Conservation (phyloP, 2,329 filamentous ascomycete species). For the Aureobasidium namibiae region DNA sequence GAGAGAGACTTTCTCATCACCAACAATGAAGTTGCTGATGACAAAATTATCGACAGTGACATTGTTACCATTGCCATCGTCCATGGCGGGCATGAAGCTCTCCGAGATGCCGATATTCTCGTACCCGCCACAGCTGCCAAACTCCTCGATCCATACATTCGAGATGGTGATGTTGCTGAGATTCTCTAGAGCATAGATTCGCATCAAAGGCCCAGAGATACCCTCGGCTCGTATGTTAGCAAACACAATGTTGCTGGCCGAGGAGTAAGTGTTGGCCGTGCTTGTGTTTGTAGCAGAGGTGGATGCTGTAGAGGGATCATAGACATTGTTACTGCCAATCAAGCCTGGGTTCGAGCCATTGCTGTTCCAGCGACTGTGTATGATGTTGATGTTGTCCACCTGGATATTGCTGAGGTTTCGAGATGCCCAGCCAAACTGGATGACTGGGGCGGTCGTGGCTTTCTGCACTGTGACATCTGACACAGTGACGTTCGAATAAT, state of each 20-base stretch:
- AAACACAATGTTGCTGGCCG: neutral
- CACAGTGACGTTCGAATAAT: neutral
- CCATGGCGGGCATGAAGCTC: slow-evolving; percentile 4
- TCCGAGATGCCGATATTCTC: neutral
- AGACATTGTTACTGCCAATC: neutral
- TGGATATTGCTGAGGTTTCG: neutral
- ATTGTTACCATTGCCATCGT: neutral
- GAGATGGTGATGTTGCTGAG: neutral
- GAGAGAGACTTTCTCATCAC: neutral
- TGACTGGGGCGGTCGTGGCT: neutral
- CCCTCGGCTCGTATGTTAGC: neutral
- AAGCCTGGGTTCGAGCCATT: slow-evolving; percentile 1
- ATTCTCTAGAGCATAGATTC: neutral
- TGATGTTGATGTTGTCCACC: neutral
- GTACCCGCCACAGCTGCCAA: neutral
- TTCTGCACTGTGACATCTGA: neutral
- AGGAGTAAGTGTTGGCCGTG: neutral
- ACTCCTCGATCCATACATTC: slow-evolving; percentile 1
- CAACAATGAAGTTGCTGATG: neutral
- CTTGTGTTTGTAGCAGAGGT: neutral
- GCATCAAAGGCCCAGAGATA: neutral
- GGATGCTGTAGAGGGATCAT: neutral
- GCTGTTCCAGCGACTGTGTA: slow-evolving; percentile 8
- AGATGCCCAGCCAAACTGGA: slow-evolving; percentile 3
- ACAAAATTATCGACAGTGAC: neutral